These are phyloP conservation scores for Pythium apleroticum DNA, from an alignment of 352 stramenopile species.

Conservation along the genomic window DNA sequence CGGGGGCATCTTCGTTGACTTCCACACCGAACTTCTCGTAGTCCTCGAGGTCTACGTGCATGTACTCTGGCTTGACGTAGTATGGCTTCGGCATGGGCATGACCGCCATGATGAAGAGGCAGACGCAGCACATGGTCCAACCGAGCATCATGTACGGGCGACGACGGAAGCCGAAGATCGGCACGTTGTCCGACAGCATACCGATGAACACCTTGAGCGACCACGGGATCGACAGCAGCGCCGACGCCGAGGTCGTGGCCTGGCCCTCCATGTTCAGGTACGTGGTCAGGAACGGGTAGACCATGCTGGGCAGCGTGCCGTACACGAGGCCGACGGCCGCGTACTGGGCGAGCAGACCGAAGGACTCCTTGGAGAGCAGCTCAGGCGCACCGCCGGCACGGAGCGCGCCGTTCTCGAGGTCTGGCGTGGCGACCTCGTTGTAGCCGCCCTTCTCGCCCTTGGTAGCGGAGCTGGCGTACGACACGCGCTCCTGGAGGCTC, in stretches of 20 bases:
- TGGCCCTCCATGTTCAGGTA: conserved; percentile 40
- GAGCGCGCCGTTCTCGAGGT: conserved; percentile 23
- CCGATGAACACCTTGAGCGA: conserved; percentile 44
- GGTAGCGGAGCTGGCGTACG: conserved; percentile 27
- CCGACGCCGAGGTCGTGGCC: conserved; percentile 28
- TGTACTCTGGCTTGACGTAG: conserved; percentile 25
- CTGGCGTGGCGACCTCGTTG: conserved; percentile 2
- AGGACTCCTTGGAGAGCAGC: conserved; percentile 29
- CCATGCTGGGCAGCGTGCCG: conserved; percentile 30
- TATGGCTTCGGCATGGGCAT: conserved; percentile 28
- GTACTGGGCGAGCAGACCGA: conserved; percentile 37
- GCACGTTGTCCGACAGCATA: conserved; percentile 41
- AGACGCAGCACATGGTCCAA: conserved; percentile 27
- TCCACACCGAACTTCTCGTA: conserved; percentile 3
- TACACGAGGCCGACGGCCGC: conserved; percentile 32
- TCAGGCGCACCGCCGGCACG: conserved; percentile 24
- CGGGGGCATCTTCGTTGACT: conserved; percentile 18
- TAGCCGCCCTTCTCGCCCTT: conserved; percentile 20
- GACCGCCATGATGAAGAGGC: conserved; percentile 32
- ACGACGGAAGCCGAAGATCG: conserved; percentile 40
- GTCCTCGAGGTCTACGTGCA: conserved; percentile 7
- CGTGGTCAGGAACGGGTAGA: conserved; percentile 34
- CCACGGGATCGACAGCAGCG: conserved; percentile 36
- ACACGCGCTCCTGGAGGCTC: conserved; percentile 24
- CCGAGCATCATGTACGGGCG: conserved; percentile 45